phyloP scores from a whole-genome alignment of 148 eudicot genomes.

The Camellia lanceoleosa region DNA sequence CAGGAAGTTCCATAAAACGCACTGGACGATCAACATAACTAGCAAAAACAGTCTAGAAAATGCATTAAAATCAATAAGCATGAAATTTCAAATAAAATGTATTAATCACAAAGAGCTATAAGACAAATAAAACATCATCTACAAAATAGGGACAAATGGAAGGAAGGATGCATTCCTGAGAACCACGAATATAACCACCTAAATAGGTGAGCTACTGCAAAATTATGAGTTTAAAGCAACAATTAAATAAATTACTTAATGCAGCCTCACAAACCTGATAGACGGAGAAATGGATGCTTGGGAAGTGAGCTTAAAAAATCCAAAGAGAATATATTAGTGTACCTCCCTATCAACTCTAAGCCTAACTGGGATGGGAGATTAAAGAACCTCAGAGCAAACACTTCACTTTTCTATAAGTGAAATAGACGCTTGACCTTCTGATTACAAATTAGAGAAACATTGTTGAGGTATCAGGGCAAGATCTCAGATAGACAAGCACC shows the following conservation, averaged over 20 bases:
- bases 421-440: too few relatives aligned
- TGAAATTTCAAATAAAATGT: not conserved
- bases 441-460: too few relatives aligned
- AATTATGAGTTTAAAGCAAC: not conserved
- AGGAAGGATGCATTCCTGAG: not conserved
- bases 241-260: not conserved
- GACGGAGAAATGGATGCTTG: not conserved
- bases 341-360: not conserved
- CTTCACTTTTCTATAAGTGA: too few relatives aligned
- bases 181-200: not conserved
- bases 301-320: not conserved
- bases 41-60: slow-evolving; percentile 74
- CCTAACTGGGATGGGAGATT: not conserved
- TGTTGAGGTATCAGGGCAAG: too few relatives aligned
- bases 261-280: not conserved
- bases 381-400: not conserved
- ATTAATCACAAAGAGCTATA: not conserved
- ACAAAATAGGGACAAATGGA: not conserved
- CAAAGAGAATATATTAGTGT: not conserved
- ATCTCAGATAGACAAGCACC: too few relatives aligned
- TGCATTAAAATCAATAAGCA: slow-evolving; percentile 23
- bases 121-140: not conserved
- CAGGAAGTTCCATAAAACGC: slow-evolving; percentile 99
- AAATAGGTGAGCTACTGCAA: slow-evolving; percentile 5
- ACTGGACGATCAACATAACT: slow-evolving; percentile 84